These are phyloP conservation scores for Nitzschia sp. DNA, from an alignment of 108 stramenopile genomes.

Conservation along the genomic window DNA sequence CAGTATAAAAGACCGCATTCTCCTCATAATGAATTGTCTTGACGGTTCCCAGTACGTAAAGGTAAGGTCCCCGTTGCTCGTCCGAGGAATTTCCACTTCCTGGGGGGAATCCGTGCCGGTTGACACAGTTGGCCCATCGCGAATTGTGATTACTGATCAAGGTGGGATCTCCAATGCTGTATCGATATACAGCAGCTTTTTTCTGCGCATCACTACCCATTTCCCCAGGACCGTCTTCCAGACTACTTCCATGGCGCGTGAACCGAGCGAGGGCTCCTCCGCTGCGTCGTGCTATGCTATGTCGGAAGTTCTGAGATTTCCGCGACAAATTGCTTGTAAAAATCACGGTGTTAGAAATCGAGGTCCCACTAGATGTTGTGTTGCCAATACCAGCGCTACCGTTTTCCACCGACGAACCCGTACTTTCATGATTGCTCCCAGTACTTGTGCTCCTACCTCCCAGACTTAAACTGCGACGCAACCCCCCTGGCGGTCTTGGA, in stretches of 20 bases:
- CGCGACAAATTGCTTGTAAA: slow-evolving; percentile 8
- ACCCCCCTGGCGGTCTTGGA: not conserved
- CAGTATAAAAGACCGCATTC: slow-evolving; percentile 72
- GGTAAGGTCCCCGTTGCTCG: slow-evolving; percentile 68
- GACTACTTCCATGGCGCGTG: not conserved
- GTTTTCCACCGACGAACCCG: not conserved
- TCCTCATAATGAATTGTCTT: slow-evolving; percentile 72
- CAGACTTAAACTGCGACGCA: not conserved
- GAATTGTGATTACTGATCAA: slow-evolving; percentile 6
- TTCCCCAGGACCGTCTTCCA: not conserved
- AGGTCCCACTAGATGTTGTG: not conserved
- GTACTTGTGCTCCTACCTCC: not conserved
- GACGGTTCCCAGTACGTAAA: slow-evolving; percentile 64
- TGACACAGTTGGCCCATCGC: slow-evolving; percentile 35
- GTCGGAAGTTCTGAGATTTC: slow-evolving; percentile 6
- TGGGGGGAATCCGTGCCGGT: slow-evolving; percentile 56
- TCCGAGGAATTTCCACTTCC: slow-evolving; percentile 49
- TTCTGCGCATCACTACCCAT: not conserved
- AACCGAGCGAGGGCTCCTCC: not conserved
- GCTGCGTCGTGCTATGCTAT: not conserved
- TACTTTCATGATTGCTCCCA: not conserved
- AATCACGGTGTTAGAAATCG: not conserved
- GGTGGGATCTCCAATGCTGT: slow-evolving; percentile 32
- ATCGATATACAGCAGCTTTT: slow-evolving; percentile 11
- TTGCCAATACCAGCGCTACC: not conserved